Evolutionary conservation across 805 yeast genomes (phyloP), one percentile per base, ranked within the genome.

Genomic region (Candida andamanensis): DNA sequence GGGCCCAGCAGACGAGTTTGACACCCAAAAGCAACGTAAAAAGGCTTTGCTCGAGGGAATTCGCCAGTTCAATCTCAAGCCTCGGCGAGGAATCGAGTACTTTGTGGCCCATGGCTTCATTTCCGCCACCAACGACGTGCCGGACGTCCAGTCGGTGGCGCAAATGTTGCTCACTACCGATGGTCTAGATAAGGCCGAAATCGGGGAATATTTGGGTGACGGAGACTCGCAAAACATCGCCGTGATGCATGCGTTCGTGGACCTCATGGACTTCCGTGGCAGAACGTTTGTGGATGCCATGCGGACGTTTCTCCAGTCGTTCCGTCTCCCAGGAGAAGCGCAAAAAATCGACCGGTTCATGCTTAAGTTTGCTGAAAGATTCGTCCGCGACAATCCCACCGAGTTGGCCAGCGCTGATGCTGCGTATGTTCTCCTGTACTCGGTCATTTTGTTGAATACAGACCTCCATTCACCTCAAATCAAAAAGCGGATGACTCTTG

Each of bases 321-420:
- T 92, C 62, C 72, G 98, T 54, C 70, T 92, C 38, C 98, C 99
- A 2, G 99, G 99, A 30, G 99, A 92, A 60, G 89, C 96, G 4
- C 99, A 92, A 61, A 90, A 92, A 51, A 90, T 92, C 52, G 98
- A 92, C 66, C 73, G 99, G 46, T 86, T 80, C 52, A 85, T 94
- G 96, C 74, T 92, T 54, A 90, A 92, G 51, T 94, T 94, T 65
- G 98, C 98, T 4, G 95, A 86, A 57, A 72, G 95, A 44, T 92
- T 80, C 52, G 79, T 80, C 15, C 78, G 83, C 42, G 96, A 90
- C 40, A 92, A 92, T 52, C 95, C 96, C 7, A 67, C 67, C n/a
- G 70, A 80, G 0, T 90, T 90, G 56, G 78, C 95, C 0, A 85
- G 85, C 48, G 96, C 97, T 4, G 97, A 87, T 49, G 78, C 96